Base-by-base conservation (phyloP, 768 basidiomycete species). In the Fomitopsis pulvina region DNA sequence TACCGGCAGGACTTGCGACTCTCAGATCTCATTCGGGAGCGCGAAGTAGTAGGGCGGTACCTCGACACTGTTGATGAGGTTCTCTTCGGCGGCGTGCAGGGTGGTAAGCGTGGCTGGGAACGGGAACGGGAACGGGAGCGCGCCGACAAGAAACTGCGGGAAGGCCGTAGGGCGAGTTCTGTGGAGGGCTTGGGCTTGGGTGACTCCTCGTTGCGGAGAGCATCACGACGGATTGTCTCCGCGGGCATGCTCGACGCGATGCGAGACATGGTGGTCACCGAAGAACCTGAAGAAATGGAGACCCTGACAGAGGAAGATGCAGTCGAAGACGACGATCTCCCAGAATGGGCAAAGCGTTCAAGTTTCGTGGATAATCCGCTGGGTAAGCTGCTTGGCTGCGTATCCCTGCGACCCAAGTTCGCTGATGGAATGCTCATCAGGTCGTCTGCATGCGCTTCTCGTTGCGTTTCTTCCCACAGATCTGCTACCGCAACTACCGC, bases 41-140 rank as follows among this genome's bases (percentile, higher is more conserved):
- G 77, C 55, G 65, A 63, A 1, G 74, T 77, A 4, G 77, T 92
- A 2, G 63, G 65, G 30, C 62, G 68, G 42, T 93, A 92, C 63
- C 61, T 91, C 51, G 80, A 88, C 53, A 72, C 81, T n/a, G 89
- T 91, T 2, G 90, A 92, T 57, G 79, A 83, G 51, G 83, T 85
- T 2, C 62, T 93, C 12, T 92, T 93, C 51, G 78, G 79, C 6
- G 81, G 81, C 1, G 71, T 68, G 47, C 75, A 71, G 57, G 71
- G 70, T 11, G 68, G 68, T 4, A 69, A 68, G 53, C 66, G 75
- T 32, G 78, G 78, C 0, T 79, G 77, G 76, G 66, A 71, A 51
- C 62, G 69, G 25, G 72, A 73, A 59, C 65, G 67, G 46, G 72
- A 76, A 55, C 75, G 72, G 53, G 69, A 72, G 52, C 57, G 66